Evolutionary conservation across 345 rosid genomes (phyloP), one percentile per base, ranked within the genome.

Genomic region (Erodium maritimum): DNA sequence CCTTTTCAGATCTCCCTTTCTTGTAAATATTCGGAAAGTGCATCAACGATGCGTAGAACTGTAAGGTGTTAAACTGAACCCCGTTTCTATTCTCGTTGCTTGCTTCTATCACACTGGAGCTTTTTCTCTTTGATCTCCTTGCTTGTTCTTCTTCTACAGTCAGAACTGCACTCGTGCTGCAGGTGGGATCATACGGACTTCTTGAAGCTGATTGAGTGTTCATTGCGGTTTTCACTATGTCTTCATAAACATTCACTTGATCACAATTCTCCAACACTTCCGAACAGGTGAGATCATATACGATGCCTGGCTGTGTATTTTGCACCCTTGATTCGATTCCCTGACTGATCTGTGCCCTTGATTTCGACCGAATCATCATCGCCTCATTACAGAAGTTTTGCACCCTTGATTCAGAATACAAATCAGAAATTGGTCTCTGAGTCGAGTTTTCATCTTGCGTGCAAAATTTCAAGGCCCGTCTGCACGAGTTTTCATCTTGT

Each of bases 391-490:
- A 22, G 57, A 33, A 50, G 37, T 63, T 56, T 50, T 71, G 63
- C 50, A 56, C 50, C 62, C 57, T 68, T 34, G 63, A 55, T 50
- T 64, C 61, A 37, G 70, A 51, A n/a, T 51, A 8, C 19, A 51
- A 61, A 65, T 55, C 56, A 45, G 55, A 60, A 11, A 62, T 20
- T 19, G 75, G 57, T 52, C 21, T n/a, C 17, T 54, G 52, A 9
- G 61, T 45, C 56, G 69, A 60, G 17, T 54, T 58, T 59, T 66
- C 64, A 19, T 65, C 54, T 29, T 3, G 73, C n/a, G 23, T 53
- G 21, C 72, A 77, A 56, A 88, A 88, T 52, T 75, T 73, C 62
- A 88, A 77, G 48, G 76, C 73, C 61, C 81, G 73, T 69, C 80
- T 80, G 62, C 95, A 82, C 23, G 79, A 56, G 61, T 66, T 80